Percentiles rank a stretch among this genome's conserved stretches.
Evolutionary conservation across 345 rosid genomes (phyloP).

Genomic region (Kernera saxatilis): DNA sequence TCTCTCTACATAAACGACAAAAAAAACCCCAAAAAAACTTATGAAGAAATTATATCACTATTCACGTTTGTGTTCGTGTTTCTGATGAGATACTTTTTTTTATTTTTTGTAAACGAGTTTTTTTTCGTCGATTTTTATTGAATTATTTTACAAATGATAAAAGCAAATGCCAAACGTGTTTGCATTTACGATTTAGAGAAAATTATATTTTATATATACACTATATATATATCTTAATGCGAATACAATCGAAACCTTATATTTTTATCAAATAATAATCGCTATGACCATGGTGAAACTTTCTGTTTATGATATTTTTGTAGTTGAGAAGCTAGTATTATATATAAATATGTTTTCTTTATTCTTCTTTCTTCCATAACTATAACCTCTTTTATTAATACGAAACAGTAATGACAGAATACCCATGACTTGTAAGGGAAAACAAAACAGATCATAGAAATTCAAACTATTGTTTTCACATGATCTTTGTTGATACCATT

Average conservation of each 20-base stretch:
- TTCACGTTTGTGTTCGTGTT: not conserved
- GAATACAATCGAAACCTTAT: not conserved
- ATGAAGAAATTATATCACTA: not conserved
- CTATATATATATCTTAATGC: not conserved
- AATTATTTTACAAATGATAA: not conserved
- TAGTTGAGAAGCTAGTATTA: not conserved
- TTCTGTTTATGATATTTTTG: not conserved
- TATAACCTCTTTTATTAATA: not conserved
- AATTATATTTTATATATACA: too few relatives aligned
- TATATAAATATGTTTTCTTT: not conserved
- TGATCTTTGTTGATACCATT: constrained; percentile 19
- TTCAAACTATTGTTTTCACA: constrained; percentile 11
- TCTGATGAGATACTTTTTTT: not conserved
- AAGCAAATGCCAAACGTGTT: not conserved
- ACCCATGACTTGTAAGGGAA: not conserved
- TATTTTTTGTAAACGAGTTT: not conserved
- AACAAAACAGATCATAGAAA: not conserved
- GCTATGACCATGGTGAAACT: not conserved
- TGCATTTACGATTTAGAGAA: too few relatives aligned
- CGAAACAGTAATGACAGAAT: not conserved
- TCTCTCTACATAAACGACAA: not conserved
- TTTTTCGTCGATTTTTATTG: not conserved
- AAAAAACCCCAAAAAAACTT: not conserved
- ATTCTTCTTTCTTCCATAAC: not conserved
- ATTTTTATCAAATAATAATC: not conserved